These are phyloP conservation scores for Lasiodiplodia hormozganensis DNA, from an alignment of 2,329 filamentous ascomycete species.

Conservation along the genomic window DNA sequence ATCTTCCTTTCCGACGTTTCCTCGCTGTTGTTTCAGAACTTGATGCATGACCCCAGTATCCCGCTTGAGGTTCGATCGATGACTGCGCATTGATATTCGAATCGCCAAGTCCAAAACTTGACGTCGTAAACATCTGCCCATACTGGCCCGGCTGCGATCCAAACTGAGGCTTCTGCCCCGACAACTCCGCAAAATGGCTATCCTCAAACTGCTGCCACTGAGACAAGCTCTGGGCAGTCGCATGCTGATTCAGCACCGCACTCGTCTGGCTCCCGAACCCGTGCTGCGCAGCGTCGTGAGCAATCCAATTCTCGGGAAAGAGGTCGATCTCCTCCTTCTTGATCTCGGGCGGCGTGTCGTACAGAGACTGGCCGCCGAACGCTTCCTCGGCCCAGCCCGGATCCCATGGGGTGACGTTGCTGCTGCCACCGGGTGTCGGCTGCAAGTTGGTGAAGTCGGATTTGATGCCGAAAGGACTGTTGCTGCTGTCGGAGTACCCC, in stretches of 20 bases:
- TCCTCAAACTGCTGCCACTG: constrained; percentile 1
- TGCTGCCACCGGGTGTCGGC: background rate
- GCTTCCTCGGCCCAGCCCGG: constrained; percentile 17
- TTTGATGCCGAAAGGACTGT: background rate
- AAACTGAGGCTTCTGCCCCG: background rate
- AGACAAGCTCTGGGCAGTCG: background rate
- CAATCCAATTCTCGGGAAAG: background rate
- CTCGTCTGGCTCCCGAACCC: background rate
- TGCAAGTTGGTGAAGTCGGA: background rate
- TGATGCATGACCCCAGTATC: background rate
- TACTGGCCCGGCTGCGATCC: background rate
- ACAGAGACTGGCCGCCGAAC: constrained; percentile 7
- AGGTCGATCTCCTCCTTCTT: background rate
- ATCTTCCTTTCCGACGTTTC: background rate
- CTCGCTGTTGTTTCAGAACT: background rate
- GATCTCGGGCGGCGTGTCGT: background rate
- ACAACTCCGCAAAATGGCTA: background rate
- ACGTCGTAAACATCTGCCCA: background rate
- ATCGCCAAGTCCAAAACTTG: background rate
- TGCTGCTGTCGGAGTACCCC: background rate
- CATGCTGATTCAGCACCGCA: background rate
- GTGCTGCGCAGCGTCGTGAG: background rate
- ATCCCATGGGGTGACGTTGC: constrained; percentile 6
- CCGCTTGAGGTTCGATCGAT: background rate
- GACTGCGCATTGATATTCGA: no score